Conservation (phyloP, 192 early-diverging fungal genomes). For the Entomortierella beljakovae region DNA sequence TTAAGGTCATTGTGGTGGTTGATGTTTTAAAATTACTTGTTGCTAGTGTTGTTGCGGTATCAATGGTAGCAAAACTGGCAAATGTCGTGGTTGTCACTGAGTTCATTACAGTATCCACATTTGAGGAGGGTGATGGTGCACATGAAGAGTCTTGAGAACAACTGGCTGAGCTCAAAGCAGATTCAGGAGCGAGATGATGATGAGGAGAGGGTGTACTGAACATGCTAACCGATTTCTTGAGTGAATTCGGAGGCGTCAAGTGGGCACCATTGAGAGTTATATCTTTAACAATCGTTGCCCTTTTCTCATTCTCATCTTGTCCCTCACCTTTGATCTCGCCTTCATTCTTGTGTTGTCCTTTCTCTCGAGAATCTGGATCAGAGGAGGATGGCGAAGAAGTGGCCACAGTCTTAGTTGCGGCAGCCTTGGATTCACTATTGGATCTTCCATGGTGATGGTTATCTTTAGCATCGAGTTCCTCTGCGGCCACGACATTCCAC, state of each 20-base stretch:
- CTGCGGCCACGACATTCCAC: slow-evolving; percentile 21
- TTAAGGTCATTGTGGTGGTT: neutral
- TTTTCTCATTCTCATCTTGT: neutral
- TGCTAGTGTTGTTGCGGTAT: neutral
- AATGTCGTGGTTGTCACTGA: slow-evolving; percentile 1
- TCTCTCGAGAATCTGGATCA: too few species aligned
- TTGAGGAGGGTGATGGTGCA: neutral
- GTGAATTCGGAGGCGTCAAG: too few species aligned
- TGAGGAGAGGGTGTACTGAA: neutral
- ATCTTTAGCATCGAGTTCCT: slow-evolving; percentile 30
- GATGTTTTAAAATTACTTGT: too few species aligned
- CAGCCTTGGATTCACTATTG: neutral
- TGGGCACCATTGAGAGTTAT: neutral
- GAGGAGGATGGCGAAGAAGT: too few species aligned
- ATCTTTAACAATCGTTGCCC: neutral
- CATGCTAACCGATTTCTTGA: neutral
- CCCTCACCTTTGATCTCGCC: neutral
- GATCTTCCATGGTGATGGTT: neutral
- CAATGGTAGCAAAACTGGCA: neutral
- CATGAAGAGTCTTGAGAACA: too few species aligned
- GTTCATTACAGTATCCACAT: neutral
- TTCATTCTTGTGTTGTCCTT: neutral
- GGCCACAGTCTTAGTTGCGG: too few species aligned
- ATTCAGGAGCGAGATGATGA: too few species aligned
- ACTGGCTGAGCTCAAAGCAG: too few species aligned